Evolutionary conservation across 2,329 filamentous ascomycete species (phyloP).

Genomic region (Sporothrix brasiliensis): DNA sequence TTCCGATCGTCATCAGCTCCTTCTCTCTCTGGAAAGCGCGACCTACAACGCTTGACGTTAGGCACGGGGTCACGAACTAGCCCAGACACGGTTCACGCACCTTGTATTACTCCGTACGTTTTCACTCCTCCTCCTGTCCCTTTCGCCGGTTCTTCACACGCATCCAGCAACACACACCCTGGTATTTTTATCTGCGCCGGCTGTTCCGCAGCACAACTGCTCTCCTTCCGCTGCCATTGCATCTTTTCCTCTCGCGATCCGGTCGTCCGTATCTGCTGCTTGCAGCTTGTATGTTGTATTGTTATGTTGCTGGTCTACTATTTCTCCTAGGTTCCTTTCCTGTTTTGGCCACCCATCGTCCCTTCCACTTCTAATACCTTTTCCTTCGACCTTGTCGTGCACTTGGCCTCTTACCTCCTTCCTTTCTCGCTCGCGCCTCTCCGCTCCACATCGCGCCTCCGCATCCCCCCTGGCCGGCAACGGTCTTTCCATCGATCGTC

Average conservation of each 20-base stretch:
- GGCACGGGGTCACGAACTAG: slow-evolving; percentile 7
- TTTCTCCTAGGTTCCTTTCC: neutral
- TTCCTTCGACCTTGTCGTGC: neutral
- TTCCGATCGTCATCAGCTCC: slow-evolving; percentile 7
- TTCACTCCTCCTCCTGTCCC: neutral
- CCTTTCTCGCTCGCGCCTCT: slow-evolving; percentile 4
- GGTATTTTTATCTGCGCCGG: neutral
- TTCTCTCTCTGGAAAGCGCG: slow-evolving; percentile 15
- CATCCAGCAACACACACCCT: neutral
- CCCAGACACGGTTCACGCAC: slow-evolving; percentile 3
- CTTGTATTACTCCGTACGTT: neutral
- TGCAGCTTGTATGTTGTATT: slow-evolving; percentile 1
- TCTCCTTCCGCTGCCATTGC: neutral
- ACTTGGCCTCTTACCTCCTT: slow-evolving; percentile 20
- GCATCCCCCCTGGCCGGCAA: neutral
- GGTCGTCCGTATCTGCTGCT: neutral
- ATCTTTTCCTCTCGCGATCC: neutral
- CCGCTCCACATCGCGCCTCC: slow-evolving; percentile 8
- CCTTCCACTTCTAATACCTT: neutral
- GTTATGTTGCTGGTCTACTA: neutral
- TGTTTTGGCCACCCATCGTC: neutral
- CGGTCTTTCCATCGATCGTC: neutral
- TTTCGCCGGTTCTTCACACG: neutral
- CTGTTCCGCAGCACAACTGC: neutral
- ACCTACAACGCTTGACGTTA: neutral